Evolutionary conservation across 371 early-diverging fungal species (phyloP).

Genomic region (Parasitella parasitica): DNA sequence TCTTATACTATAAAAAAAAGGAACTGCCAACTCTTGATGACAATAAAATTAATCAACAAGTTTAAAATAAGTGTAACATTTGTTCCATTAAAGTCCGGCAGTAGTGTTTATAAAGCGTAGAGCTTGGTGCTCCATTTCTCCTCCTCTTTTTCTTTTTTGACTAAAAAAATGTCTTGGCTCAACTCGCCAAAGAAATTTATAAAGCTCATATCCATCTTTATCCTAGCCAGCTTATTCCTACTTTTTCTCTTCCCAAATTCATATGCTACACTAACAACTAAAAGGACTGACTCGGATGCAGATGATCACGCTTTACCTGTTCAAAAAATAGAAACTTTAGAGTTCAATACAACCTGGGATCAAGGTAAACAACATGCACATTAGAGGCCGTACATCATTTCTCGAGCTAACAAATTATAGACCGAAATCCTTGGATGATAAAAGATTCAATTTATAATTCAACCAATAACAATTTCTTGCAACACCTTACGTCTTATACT

Average conservation of each 20-base stretch:
- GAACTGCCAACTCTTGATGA: background rate
- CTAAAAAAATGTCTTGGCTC: slow-evolving; percentile 8
- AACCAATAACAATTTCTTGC: background rate
- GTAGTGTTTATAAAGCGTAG: too few relatives aligned
- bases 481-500: slow-evolving; percentile 18
- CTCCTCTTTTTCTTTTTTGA: background rate
- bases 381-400: background rate
- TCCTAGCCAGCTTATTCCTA: background rate
- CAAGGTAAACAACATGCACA: background rate
- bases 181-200: slow-evolving; percentile 19
- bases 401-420: background rate
- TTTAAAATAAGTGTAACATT: slow-evolving; percentile 1
- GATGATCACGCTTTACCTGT: slow-evolving; percentile 6
- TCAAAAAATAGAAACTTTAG: background rate
- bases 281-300: background rate
- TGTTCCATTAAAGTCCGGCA: background rate
- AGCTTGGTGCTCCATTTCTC: background rate
- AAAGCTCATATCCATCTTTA: background rate
- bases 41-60: background rate
- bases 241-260: slow-evolving; percentile 5
- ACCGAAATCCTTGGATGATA: slow-evolving; percentile 23
- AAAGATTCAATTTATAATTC: slow-evolving; percentile 13
- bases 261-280: background rate
- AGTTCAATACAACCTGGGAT: slow-evolving; percentile 22
- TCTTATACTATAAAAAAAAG: slow-evolving; percentile 22